These are phyloP conservation scores for Rutidosis leptorrhynchoides DNA, from an alignment of 129 eudicot species.

Conservation along the genomic window DNA sequence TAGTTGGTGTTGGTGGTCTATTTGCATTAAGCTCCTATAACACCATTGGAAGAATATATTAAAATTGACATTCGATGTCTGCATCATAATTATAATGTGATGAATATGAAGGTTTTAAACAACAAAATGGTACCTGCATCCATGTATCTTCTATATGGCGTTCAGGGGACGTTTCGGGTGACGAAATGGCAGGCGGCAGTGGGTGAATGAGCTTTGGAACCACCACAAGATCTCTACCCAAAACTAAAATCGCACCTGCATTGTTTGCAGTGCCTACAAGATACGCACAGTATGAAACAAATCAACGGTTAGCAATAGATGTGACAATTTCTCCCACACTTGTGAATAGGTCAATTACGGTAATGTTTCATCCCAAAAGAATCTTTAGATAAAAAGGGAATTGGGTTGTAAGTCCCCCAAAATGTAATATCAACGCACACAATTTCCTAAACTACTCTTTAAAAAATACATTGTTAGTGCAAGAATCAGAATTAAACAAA, in stretches of 20 bases:
- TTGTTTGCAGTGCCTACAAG: conserved; percentile 88
- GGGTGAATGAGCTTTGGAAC: conserved; percentile 99
- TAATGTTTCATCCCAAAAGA: neutral
- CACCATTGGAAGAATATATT: neutral
- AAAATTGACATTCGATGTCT: neutral
- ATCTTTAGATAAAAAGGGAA: neutral
- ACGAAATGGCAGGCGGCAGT: conserved; percentile 87
- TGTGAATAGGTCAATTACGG: neutral
- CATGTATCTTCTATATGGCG: conserved; percentile 93
- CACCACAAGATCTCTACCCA: conserved; percentile 98
- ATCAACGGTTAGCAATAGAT: neutral
- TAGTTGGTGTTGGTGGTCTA: conserved; percentile 97
- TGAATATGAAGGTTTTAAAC: neutral
- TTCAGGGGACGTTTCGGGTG: conserved; percentile 94
- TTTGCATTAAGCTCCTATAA: conserved; percentile 95
- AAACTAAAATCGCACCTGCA: conserved; percentile 95
- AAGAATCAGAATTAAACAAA: neutral
- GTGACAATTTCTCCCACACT: neutral
- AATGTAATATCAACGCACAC: conserved; percentile 1
- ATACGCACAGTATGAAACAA: conserved; percentile 9
- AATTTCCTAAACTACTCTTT: neutral
- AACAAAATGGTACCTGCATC: conserved; percentile 71
- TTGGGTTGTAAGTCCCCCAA: neutral
- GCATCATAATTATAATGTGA: neutral
- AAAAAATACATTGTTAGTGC: neutral